These are phyloP conservation scores for Solanum microdontum DNA, from an alignment of 257 asterid species.

Conservation along the genomic window DNA sequence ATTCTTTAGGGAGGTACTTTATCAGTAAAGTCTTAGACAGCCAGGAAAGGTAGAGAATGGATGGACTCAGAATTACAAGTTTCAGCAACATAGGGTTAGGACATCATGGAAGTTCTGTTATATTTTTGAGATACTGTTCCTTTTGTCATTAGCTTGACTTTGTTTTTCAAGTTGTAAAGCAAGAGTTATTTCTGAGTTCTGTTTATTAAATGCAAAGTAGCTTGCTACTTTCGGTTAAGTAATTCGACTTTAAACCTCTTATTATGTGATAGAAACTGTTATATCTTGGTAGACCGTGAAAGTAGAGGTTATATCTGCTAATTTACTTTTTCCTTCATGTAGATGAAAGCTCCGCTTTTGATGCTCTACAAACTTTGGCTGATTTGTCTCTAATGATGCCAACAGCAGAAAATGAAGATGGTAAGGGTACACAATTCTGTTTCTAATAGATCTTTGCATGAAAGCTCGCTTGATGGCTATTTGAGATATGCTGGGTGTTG, in stretches of 20 bases:
- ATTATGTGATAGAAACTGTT: background rate
- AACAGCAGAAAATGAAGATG: slow-evolving; percentile 54
- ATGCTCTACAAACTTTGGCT: slow-evolving; percentile 77
- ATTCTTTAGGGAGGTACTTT: background rate
- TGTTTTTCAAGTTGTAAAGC: background rate
- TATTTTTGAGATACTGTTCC: background rate
- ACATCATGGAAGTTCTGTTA: background rate
- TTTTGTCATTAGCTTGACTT: background rate
- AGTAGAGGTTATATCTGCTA: background rate
- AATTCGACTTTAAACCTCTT: background rate
- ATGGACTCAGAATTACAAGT: background rate
- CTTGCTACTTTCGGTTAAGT: background rate
- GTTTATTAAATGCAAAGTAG: background rate
- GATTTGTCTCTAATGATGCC: slow-evolving; percentile 81
- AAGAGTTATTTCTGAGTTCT: background rate
- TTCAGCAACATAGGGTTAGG: background rate
- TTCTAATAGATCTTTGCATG: background rate
- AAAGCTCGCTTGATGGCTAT: background rate
- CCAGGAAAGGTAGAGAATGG: background rate
- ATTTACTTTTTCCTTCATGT: slow-evolving; percentile 14
- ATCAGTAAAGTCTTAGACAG: background rate
- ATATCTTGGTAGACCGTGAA: background rate
- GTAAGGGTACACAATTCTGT: slow-evolving; percentile 24
- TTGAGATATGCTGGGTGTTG: background rate
- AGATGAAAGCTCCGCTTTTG: slow-evolving; percentile 70